Evolutionary conservation across 192 early-diverging fungal genomes (phyloP), one percentile per base, ranked within the genome.

Genomic region (Thamnidium elegans): DNA sequence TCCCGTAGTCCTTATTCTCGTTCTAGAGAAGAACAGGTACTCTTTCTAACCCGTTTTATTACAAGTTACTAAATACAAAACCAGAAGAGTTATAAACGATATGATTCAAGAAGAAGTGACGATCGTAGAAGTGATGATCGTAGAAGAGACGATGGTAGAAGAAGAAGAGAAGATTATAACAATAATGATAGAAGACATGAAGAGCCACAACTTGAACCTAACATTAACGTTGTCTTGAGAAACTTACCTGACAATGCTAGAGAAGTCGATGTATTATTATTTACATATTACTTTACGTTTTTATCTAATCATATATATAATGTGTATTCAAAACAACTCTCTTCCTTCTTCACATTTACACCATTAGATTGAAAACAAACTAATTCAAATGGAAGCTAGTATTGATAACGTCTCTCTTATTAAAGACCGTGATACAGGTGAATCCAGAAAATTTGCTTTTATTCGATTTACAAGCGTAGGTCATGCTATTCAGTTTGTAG

Each of bases 401-500:
- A 70, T 77, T 43, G 75, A 77, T 53, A 55, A 73, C 36, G 68
- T 77, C 11, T 48, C 62, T 30, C 44, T 77, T 15, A 73, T 77
- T 36, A 73, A 58, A 36, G 71, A 73, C 65, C 67, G 71, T 44
- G 58, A 69, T 47, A 77, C 75, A 70, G 75, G 76, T 13, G 58
- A 66, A 63, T 78, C 76, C 14, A 65, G 76, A 15, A 50, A 68
- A 68, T 78, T 74, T 56, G 76, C 76, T 4, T 78, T 78, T 71
- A 69, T 78, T 10, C 66, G 74, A 45, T 78, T 78, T 43, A 78
- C 76, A 36, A 74, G 72, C 31, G 76, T 78, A 17, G 76, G 69
- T 13, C 76, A 78, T 67, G 76, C 76, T 10, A 55, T 68, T 21
- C 68, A 78, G 45, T 78, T 78, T 53, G 58, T 78, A 7, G 69